Evolutionary conservation across 441 rosid species (phyloP), one percentile per base, ranked within the genome.

Genomic region (Cnidoscolus chayamansa): DNA sequence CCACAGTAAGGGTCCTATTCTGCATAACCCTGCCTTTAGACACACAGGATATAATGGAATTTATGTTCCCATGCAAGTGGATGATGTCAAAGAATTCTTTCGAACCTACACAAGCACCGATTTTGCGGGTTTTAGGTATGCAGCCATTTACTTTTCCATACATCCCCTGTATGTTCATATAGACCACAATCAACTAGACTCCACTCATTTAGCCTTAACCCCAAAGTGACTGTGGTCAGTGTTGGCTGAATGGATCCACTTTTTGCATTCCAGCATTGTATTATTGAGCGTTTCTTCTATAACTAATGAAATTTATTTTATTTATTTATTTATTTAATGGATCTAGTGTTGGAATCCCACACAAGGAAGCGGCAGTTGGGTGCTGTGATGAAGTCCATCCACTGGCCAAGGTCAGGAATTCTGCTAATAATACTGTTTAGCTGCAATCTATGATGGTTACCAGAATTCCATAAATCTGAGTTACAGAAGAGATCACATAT

Each of bases 1-100:
- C 65, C 93, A 89, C 80, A 89, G 87, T 82, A 89, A 89, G 78
- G 81, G 87, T 63, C 88, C 93, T 47, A 68, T 74, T 25, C 71
- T 89, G 58, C 85, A 87, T 72, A 87, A 87, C 37, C 80, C 81
- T 16, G 75, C 91, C 74, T 86, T 89, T 40, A 81, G 80, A 67
- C 76, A 84, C 67, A 71, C 81, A 12, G 73, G 79, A 30, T 89
- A 76, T 63, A 81, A 89, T 81, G 93, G 93, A 16, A 70, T 84
- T 37, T 89, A 72, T 73, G 73, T 87, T 30, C 90, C 87, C 63
- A 78, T 89, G 81, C 79, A 86, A 70, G 90, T 86, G 48, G 91
- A 86, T 62, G 77, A 75, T 58, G 68, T 89, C 20, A 69, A 83
- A 61, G 81, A 79, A 51, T 89, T 82, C 78, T 76, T 89, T 59